A percentile compares a stretch with the other conserved stretches of the same genome.
Evolutionary conservation across 2,329 filamentous ascomycete species (phyloP).

Genomic region (Colletotrichum scovillei): DNA sequence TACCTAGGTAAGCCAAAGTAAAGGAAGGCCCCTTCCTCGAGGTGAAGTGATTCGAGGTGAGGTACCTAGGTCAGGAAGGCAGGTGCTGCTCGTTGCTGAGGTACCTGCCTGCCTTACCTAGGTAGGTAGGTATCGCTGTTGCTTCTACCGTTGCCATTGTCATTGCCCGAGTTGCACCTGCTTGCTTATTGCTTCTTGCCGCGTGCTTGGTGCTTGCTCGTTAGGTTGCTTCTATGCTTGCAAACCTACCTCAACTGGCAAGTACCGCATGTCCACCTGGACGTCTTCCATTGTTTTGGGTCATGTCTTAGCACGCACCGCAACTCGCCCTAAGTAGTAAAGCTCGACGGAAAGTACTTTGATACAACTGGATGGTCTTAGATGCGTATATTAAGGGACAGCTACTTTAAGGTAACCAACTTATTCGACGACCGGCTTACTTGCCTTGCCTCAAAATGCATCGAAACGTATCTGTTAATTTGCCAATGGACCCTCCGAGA

Average conservation of each 20-base stretch:
- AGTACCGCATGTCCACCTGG: neutral
- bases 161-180: neutral
- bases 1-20: no score
- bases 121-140: neutral
- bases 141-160: neutral
- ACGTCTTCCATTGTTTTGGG: neutral
- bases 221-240: neutral
- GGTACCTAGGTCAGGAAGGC: no score
- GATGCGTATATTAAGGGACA: neutral
- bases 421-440: neutral
- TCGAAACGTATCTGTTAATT: no score
- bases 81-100: neutral
- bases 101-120: no score
- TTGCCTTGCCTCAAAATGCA: neutral
- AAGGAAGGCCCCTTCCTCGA: no score
- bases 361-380: neutral
- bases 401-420: neutral
- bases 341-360: neutral
- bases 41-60: neutral
- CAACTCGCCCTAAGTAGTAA: conserved; percentile 25
- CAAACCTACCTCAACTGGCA: neutral
- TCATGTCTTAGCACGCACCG: conserved; percentile 20
- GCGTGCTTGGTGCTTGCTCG: neutral
- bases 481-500: no score
- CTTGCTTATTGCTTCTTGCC: neutral